Conservation (phyloP, 805 yeast genomes). For the Starmerella floris region DNA sequence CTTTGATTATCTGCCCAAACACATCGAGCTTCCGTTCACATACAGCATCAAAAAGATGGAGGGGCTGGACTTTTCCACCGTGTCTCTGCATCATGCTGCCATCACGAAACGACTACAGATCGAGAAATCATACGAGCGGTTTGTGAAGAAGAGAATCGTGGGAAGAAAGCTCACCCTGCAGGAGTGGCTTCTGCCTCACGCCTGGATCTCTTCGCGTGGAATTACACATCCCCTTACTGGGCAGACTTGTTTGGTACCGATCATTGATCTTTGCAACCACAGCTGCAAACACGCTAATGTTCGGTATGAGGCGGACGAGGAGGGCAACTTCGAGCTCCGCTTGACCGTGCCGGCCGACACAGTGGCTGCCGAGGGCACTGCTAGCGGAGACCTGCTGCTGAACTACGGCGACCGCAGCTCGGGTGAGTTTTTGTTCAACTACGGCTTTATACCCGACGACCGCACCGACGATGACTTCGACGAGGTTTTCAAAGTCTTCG, state of each 20-base stretch:
- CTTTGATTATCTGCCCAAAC: conserved; percentile 22
- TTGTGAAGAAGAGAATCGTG: conserved; percentile 4
- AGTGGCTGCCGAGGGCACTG: not conserved
- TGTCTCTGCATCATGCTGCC: conserved; percentile 22
- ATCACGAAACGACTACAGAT: conserved; percentile 19
- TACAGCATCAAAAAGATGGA: conserved; percentile 23
- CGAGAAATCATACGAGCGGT: conserved; percentile 18
- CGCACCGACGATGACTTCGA: conserved; percentile 9
- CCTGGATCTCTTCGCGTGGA: conserved; percentile 29
- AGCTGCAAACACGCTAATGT: conserved; percentile 5
- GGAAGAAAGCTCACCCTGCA: conserved; percentile 14
- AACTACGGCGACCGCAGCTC: conserved; percentile 30
- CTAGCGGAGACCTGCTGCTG: conserved; percentile 23
- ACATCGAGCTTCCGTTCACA: conserved; percentile 24
- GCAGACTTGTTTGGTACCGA: conserved; percentile 39
- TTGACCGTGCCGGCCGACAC: not conserved
- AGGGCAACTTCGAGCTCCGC: conserved; percentile 14
- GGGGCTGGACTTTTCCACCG: conserved; percentile 15
- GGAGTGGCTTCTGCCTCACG: conserved; percentile 27
- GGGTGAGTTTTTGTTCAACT: conserved; percentile 30
- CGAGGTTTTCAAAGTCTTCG: conserved; percentile 16
- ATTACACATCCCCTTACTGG: conserved; percentile 23
- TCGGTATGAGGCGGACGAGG: conserved; percentile 12
- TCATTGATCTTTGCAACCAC: conserved; percentile 36
- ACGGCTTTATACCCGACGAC: conserved; percentile 29